A percentile compares a stretch with the other conserved stretches of the same genome.
Evolutionary conservation across 2,329 filamentous ascomycete species (phyloP).

Genomic region (Neocucurbitaria cava): DNA sequence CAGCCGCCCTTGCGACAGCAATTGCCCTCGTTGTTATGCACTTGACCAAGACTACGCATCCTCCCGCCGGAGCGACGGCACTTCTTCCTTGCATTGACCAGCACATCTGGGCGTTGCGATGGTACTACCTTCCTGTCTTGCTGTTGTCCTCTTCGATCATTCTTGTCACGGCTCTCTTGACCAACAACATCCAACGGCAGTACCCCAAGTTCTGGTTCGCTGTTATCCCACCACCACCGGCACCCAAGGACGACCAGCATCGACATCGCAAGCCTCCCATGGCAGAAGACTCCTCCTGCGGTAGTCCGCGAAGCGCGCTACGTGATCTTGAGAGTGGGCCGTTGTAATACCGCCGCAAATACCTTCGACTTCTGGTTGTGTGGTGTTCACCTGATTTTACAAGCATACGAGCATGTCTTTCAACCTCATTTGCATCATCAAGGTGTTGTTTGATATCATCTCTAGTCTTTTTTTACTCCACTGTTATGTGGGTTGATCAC

Average conservation of each 20-base stretch:
- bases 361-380: not conserved
- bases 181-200: constrained; percentile 55
- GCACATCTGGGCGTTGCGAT: constrained; percentile 49
- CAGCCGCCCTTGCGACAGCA: constrained; percentile 52
- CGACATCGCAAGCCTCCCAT: constrained; percentile 5
- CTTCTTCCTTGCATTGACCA: constrained; percentile 51
- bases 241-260: constrained; percentile 18
- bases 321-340: constrained; percentile 28
- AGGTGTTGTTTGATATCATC: too few species aligned
- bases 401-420: not conserved
- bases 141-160: constrained; percentile 51
- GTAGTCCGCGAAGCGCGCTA: constrained; percentile 17
- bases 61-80: constrained; percentile 57
- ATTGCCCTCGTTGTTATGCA: constrained; percentile 55
- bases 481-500: too few species aligned
- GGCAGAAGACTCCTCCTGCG: constrained; percentile 14
- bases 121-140: constrained; percentile 53
- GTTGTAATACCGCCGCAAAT: not conserved
- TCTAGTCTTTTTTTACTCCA: too few species aligned
- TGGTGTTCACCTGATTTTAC: not conserved
- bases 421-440: not conserved
- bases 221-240: constrained; percentile 28
- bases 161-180: constrained; percentile 48
- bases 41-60: constrained; percentile 56
- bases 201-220: constrained; percentile 58